A percentile compares a stretch with the other conserved stretches of the same genome.
Evolutionary conservation across 2,329 filamentous ascomycete species (phyloP).

Genomic region (Alternaria conjuncta): DNA sequence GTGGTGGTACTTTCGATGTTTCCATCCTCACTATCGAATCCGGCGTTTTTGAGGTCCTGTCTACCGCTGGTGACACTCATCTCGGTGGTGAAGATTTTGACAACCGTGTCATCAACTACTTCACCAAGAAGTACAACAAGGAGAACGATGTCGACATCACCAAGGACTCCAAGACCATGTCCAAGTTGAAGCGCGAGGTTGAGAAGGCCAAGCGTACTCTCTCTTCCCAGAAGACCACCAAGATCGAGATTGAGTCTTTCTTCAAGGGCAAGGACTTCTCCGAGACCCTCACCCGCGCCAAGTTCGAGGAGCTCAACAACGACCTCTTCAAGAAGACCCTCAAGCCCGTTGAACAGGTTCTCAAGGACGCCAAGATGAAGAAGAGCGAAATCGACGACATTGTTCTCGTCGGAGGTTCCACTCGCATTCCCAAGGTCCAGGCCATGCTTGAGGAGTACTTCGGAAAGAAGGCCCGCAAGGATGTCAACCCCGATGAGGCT

Average conservation of each 20-base stretch:
- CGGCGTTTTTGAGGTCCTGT: constrained; percentile 92
- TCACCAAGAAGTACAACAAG: constrained; percentile 99
- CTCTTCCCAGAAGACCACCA: constrained; percentile 87
- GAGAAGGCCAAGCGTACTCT: constrained; percentile 99
- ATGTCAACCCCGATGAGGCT: constrained; percentile 99
- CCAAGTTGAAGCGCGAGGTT: constrained; percentile 98
- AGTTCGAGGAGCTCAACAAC: constrained; percentile 99
- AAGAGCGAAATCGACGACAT: constrained; percentile 96
- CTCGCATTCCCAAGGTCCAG: constrained; percentile 98
- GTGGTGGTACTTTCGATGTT: constrained; percentile 53
- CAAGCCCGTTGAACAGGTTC: constrained; percentile 97
- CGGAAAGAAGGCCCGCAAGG: constrained; percentile 97
- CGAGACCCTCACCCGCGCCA: constrained; percentile 96
- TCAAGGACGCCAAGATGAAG: constrained; percentile 97
- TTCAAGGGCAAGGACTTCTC: constrained; percentile 97
- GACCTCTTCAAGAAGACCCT: constrained; percentile 99
- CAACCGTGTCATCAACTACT: constrained; percentile 94
- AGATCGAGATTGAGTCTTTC: constrained; percentile 97
- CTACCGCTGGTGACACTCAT: constrained; percentile 95
- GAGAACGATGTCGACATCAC: constrained; percentile 90
- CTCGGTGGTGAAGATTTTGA: constrained; percentile 99
- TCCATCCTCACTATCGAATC: constrained; percentile 85
- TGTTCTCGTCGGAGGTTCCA: constrained; percentile 96
- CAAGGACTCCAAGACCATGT: constrained; percentile 97
- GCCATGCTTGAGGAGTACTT: constrained; percentile 95